Conservation (phyloP, 108 stramenopile species). For the Aurantiochytrium sp. region DNA sequence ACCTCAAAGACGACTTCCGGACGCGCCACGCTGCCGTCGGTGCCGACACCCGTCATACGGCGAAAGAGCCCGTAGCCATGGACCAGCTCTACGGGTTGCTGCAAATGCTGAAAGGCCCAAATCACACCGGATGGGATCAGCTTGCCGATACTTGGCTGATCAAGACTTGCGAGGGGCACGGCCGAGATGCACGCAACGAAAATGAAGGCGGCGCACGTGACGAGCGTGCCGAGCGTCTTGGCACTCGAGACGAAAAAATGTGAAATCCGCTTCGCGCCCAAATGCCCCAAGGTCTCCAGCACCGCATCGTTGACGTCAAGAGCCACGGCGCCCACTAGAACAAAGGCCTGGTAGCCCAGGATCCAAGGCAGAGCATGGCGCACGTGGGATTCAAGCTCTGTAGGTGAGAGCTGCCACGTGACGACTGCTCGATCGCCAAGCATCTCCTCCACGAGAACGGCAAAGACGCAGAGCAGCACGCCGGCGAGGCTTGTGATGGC, state of each 20-base stretch:
- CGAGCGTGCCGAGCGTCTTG: background rate
- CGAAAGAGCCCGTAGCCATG: slow-evolving; percentile 66
- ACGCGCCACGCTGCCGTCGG: background rate
- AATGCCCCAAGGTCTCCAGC: background rate
- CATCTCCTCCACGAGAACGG: background rate
- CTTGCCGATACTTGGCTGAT: background rate
- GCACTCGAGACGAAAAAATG: background rate
- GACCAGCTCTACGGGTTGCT: background rate
- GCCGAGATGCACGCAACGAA: background rate
- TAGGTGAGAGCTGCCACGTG: background rate
- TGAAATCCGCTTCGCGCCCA: background rate
- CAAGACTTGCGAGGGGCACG: background rate
- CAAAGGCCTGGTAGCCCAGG: background rate
- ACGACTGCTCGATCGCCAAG: background rate
- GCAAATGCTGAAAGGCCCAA: background rate
- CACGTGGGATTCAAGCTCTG: background rate
- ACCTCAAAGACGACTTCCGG: slow-evolving; percentile 59
- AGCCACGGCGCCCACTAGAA: background rate
- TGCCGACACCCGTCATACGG: slow-evolving; percentile 70
- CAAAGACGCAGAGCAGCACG: background rate
- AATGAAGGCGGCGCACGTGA: background rate
- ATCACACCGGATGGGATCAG: background rate
- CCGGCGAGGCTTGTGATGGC: no score
- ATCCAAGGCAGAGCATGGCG: background rate
- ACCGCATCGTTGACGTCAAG: background rate